Percentiles rank a stretch among this genome's conserved stretches.
These are phyloP conservation scores for Sugiyamaella castrensis DNA, from an alignment of 1,139 yeast genomes.

Conservation along the genomic window DNA sequence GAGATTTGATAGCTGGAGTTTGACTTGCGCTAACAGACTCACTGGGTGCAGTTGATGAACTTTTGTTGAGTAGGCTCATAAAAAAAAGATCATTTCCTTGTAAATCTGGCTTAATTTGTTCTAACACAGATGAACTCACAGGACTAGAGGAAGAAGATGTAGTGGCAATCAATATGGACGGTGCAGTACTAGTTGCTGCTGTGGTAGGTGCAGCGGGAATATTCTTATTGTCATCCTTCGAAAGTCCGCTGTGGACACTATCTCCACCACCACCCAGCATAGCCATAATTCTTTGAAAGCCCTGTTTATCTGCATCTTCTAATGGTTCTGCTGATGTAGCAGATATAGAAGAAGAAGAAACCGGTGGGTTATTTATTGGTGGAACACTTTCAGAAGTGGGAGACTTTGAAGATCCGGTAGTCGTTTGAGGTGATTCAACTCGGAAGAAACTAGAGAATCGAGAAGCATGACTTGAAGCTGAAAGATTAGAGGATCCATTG, in stretches of 20 bases:
- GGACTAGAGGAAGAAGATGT: neutral
- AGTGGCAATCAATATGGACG: too few relatives aligned
- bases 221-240: too few relatives aligned
- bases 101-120: too few relatives aligned
- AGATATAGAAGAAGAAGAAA: slow-evolving; percentile 7
- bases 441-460: slow-evolving; percentile 30
- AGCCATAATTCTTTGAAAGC: slow-evolving; percentile 36
- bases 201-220: neutral
- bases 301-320: slow-evolving; percentile 32
- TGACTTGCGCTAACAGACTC: slow-evolving; percentile 3
- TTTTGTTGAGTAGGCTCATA: slow-evolving; percentile 30
- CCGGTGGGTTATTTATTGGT: slow-evolving; percentile 1
- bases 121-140: neutral
- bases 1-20: slow-evolving; percentile 11
- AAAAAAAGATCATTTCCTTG: slow-evolving; percentile 32
- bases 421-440: slow-evolving; percentile 9
- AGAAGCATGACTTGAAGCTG: slow-evolving; percentile 21
- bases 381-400: neutral
- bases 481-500: too few relatives aligned
- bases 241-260: neutral
- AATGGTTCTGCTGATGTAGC: slow-evolving; percentile 2
- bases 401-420: neutral
- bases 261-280: slow-evolving; percentile 29
- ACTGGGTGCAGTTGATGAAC: slow-evolving; percentile 11
- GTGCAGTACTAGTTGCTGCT: neutral